A percentile compares a stretch with the other conserved stretches of the same genome.
Conservation (phyloP, 2,329 filamentous ascomycete genomes). For the Hymenoscyphus scutula region DNA sequence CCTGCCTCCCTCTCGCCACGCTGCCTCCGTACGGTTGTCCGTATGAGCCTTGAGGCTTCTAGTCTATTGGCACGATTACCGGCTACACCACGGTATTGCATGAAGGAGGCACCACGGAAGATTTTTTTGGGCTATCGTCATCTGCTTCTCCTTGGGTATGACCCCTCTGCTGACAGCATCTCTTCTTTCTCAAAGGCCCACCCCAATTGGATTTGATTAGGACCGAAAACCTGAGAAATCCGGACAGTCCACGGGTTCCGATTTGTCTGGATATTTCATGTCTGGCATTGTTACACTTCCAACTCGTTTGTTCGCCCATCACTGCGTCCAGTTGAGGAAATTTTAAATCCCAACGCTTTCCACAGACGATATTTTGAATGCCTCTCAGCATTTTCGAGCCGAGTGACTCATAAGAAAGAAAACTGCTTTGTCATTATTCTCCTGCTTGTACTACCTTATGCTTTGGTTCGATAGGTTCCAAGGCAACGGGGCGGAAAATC, state of each 20-base stretch:
- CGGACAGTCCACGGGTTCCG: not conserved
- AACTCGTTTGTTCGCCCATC: not conserved
- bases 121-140: not conserved
- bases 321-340: not conserved
- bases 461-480: not conserved
- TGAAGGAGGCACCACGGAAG: not conserved
- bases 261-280: not conserved
- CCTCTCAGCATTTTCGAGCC: not conserved
- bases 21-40: not conserved
- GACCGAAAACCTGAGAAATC: not conserved
- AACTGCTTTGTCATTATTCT: not conserved
- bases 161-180: conserved; percentile 1
- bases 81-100: not conserved
- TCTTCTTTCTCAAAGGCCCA: not conserved
- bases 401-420: not conserved
- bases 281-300: not conserved
- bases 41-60: not conserved
- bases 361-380: not conserved
- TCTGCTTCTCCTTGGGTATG: conserved; percentile 2
- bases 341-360: not conserved
- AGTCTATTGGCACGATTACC: conserved; percentile 2
- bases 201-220: not conserved
- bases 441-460: not conserved
- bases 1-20: no score
- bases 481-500: not conserved